Percentiles rank a stretch among this genome's conserved stretches.
Conservation (phyloP, 2,329 filamentous ascomycete genomes). For the Incumbomyces lentus region DNA sequence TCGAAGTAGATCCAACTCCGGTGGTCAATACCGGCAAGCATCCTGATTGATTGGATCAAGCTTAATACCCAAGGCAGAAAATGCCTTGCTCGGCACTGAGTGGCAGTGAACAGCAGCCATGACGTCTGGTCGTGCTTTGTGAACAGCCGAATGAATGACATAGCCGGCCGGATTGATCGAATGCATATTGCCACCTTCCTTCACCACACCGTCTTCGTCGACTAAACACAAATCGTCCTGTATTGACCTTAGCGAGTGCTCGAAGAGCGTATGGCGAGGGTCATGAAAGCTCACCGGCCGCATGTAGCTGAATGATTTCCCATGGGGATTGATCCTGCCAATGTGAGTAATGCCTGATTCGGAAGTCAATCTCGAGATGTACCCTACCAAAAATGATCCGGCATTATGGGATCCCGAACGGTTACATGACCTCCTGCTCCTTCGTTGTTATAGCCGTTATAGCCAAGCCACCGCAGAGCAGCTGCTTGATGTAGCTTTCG, state of each 20-base stretch:
- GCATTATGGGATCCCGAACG: slow-evolving; percentile 28
- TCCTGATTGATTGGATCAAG: slow-evolving; percentile 51
- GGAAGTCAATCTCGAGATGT: slow-evolving; percentile 33
- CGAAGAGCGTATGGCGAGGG: neutral
- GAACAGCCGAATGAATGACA: slow-evolving; percentile 52
- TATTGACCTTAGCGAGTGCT: slow-evolving; percentile 8
- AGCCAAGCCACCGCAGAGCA: slow-evolving; percentile 25
- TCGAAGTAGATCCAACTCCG: slow-evolving; percentile 32
- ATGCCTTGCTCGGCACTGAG: slow-evolving; percentile 49
- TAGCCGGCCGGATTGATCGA: slow-evolving; percentile 41
- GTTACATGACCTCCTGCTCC: slow-evolving; percentile 32
- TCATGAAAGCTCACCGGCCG: slow-evolving; percentile 21
- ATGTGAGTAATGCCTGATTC: slow-evolving; percentile 35
- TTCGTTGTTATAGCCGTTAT: slow-evolving; percentile 21
- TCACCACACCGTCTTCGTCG: slow-evolving; percentile 30
- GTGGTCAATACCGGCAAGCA: slow-evolving; percentile 30
- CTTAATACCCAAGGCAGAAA: slow-evolving; percentile 50
- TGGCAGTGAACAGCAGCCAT: slow-evolving; percentile 50
- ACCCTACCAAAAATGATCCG: slow-evolving; percentile 24
- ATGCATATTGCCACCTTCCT: slow-evolving; percentile 30
- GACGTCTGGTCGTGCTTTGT: slow-evolving; percentile 49
- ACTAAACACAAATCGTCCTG: slow-evolving; percentile 30
- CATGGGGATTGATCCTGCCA: slow-evolving; percentile 15
- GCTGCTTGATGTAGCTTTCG: slow-evolving; percentile 29
- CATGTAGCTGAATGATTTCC: slow-evolving; percentile 31